phyloP scores from a whole-genome alignment of 2,329 filamentous ascomycete genomes.

The Pseudocercospora eumusae region DNA sequence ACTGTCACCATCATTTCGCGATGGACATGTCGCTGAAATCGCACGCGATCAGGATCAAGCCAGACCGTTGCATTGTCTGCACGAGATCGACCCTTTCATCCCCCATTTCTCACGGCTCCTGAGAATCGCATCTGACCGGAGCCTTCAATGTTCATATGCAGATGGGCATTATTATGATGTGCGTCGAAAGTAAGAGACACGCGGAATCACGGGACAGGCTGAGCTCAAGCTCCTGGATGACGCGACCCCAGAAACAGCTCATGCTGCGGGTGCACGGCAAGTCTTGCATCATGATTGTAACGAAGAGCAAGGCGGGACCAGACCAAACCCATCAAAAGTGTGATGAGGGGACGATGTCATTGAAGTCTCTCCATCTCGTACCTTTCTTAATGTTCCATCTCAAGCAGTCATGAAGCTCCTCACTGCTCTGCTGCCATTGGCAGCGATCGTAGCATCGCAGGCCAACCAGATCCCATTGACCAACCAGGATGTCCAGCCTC shows the following conservation, averaged over 20 bases:
- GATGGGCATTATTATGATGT: background rate
- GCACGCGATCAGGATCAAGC: too few species aligned
- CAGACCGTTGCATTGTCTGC: background rate
- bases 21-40: background rate
- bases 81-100: background rate
- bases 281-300: constrained; percentile 19
- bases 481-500: constrained; percentile 21
- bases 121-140: background rate
- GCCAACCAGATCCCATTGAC: constrained; percentile 33
- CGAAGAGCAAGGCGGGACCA: background rate
- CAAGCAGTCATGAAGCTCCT: constrained; percentile 23
- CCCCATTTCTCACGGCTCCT: background rate
- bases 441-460: constrained; percentile 27
- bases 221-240: background rate
- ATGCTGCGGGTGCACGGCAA: constrained; percentile 9
- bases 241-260: constrained; percentile 7
- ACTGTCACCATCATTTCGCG: background rate
- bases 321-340: background rate
- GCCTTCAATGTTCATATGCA: background rate
- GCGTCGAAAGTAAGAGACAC: background rate
- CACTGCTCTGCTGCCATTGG: constrained; percentile 29
- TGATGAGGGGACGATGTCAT: background rate
- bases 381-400: background rate
- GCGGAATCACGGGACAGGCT: background rate
- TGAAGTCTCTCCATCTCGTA: background rate